Percentiles rank a stretch among this genome's conserved stretches.
These are phyloP conservation scores for Cinchona pubescens DNA, from an alignment of 257 asterid genomes.

Conservation along the genomic window DNA sequence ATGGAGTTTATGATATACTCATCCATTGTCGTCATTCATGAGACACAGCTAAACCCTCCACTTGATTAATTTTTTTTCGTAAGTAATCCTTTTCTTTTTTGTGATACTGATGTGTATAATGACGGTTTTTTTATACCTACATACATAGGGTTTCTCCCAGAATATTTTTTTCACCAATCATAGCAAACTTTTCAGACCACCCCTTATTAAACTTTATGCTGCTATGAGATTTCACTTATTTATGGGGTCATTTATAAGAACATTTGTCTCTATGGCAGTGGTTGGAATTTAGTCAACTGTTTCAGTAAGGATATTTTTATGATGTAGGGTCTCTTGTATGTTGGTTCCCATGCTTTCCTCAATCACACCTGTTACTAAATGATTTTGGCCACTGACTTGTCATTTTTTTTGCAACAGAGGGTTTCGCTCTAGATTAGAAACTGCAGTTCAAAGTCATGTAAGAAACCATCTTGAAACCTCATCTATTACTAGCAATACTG, in stretches of 20 bases:
- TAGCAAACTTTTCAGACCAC: neutral
- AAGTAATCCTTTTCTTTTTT: neutral
- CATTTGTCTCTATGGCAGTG: neutral
- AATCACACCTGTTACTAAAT: neutral
- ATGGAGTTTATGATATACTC: no score
- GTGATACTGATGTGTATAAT: neutral
- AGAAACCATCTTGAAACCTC: constrained; percentile 60
- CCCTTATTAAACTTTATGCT: neutral
- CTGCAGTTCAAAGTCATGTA: constrained; percentile 66
- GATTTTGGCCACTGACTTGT: constrained; percentile 17
- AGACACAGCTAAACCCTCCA: neutral
- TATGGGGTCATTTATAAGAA: neutral
- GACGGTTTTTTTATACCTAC: neutral
- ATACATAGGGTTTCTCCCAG: neutral
- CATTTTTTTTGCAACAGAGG: constrained; percentile 57
- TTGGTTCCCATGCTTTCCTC: neutral
- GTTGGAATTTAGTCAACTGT: neutral
- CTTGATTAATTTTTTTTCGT: neutral
- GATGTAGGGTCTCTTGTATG: neutral
- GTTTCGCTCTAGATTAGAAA: constrained; percentile 77
- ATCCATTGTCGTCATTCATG: neutral
- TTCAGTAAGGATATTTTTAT: neutral
- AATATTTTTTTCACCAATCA: neutral
- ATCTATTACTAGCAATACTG: constrained; percentile 33
- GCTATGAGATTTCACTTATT: neutral